Evolutionary conservation across 164 flowering plant species (phyloP).

Genomic region (Aristolochia contorta): DNA sequence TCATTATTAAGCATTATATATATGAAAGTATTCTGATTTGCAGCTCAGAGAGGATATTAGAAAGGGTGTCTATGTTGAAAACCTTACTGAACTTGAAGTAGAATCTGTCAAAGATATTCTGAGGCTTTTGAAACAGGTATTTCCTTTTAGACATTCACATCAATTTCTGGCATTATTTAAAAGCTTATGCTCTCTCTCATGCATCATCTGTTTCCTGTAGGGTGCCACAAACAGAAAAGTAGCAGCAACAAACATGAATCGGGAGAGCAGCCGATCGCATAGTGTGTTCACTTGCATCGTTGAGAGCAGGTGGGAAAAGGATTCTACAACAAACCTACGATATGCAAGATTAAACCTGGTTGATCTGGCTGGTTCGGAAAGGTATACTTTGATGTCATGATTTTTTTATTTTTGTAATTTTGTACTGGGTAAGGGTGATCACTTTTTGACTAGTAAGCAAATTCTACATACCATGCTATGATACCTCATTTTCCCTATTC

Average conservation of each 20-base stretch:
- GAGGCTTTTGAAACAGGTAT: constrained; percentile 70
- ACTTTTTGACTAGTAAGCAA: neutral
- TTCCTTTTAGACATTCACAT: neutral
- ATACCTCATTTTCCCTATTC: no score
- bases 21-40: constrained; percentile 6
- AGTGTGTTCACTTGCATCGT: constrained; percentile 96
- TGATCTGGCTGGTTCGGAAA: constrained; percentile 99
- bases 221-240: constrained; percentile 95
- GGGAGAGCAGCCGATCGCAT: constrained; percentile 99
- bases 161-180: neutral
- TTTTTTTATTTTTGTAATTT: constrained; percentile 1
- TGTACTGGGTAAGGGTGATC: neutral
- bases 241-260: constrained; percentile 96
- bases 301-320: constrained; percentile 94
- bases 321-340: constrained; percentile 68
- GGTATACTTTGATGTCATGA: constrained; percentile 28
- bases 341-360: constrained; percentile 93
- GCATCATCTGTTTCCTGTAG: constrained; percentile 22
- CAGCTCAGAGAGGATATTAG: constrained; percentile 86
- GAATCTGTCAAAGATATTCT: constrained; percentile 72
- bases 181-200: neutral
- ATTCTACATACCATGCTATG: no score
- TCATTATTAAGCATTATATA: neutral
- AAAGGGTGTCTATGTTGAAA: constrained; percentile 94
- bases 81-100: constrained; percentile 88